Conservation (phyloP, 495 filamentous ascomycete genomes). For the Hyphodiscus hymeniophilus region DNA sequence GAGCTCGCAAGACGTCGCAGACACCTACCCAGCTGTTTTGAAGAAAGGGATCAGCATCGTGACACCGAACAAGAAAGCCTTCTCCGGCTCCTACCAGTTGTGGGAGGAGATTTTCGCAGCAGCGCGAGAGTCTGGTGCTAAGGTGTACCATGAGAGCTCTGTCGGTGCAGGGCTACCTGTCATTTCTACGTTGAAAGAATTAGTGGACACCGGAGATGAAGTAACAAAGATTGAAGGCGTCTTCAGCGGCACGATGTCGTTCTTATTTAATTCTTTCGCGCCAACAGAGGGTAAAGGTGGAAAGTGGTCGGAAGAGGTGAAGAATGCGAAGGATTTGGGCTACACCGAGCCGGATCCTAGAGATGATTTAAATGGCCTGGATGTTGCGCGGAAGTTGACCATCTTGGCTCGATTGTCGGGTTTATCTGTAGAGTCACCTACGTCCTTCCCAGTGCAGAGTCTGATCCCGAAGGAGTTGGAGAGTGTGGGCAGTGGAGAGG, state of each 20-base stretch:
- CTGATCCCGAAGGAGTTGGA: slow-evolving; percentile 81
- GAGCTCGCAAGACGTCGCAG: slow-evolving; percentile 70
- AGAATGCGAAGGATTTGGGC: slow-evolving; percentile 84
- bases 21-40: slow-evolving; percentile 70
- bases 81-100: slow-evolving; percentile 63
- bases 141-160: slow-evolving; percentile 87
- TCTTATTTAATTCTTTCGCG: slow-evolving; percentile 92
- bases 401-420: slow-evolving; percentile 83
- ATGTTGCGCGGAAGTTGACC: slow-evolving; percentile 93
- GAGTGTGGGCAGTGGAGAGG: slow-evolving; percentile 58
- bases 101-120: slow-evolving; percentile 77
- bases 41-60: slow-evolving; percentile 76
- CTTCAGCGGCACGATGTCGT: slow-evolving; percentile 92
- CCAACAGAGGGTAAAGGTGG: slow-evolving; percentile 59
- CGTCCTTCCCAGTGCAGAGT: slow-evolving; percentile 83
- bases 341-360: slow-evolving; percentile 96
- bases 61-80: slow-evolving; percentile 97
- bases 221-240: slow-evolving; percentile 88
- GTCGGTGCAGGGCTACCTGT: slow-evolving; percentile 89
- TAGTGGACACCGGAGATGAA: slow-evolving; percentile 82
- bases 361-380: slow-evolving; percentile 92
- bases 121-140: slow-evolving; percentile 53
- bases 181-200: slow-evolving; percentile 81
- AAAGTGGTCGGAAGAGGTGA: slow-evolving; percentile 81
- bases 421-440: slow-evolving; percentile 65